Percentiles rank a stretch among this genome's conserved stretches.
phyloP scores from a whole-genome alignment of 176 grass and related monocot species.

The Triticum urartu region DNA sequence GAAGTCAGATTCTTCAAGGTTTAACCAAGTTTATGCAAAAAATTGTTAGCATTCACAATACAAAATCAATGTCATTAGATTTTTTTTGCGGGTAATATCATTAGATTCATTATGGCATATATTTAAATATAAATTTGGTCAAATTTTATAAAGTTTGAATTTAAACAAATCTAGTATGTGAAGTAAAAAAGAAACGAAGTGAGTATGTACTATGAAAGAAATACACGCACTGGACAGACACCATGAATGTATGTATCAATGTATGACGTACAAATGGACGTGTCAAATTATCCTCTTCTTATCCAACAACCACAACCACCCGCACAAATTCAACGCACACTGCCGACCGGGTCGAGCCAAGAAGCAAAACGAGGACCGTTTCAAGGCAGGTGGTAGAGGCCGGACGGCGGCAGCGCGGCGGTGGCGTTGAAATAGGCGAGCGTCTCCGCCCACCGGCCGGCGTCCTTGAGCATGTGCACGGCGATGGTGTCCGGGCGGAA shows the following conservation, averaged over 20 bases:
- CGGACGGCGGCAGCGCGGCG: slow-evolving; percentile 36
- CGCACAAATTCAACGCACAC: slow-evolving; percentile 10
- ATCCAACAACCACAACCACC: neutral
- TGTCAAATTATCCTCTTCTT: neutral
- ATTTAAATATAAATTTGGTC: too few relatives aligned
- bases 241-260: neutral
- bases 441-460: slow-evolving; percentile 54
- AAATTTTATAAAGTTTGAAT: too few relatives aligned
- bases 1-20: too few relatives aligned
- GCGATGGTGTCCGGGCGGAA: slow-evolving; percentile 74
- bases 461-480: slow-evolving; percentile 80
- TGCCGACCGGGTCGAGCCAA: neutral
- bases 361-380: neutral
- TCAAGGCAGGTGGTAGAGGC: slow-evolving; percentile 50
- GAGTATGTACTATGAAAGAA: too few relatives aligned
- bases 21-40: too few relatives aligned
- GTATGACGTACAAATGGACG: neutral
- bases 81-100: too few relatives aligned
- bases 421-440: slow-evolving; percentile 73
- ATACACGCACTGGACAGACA: too few relatives aligned
- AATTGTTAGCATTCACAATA: too few relatives aligned
- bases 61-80: too few relatives aligned
- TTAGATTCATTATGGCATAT: too few relatives aligned
- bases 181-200: too few relatives aligned
- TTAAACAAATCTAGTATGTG: too few relatives aligned